Conservation (phyloP, 768 basidiomycete genomes). For the Podaxis sp. region DNA sequence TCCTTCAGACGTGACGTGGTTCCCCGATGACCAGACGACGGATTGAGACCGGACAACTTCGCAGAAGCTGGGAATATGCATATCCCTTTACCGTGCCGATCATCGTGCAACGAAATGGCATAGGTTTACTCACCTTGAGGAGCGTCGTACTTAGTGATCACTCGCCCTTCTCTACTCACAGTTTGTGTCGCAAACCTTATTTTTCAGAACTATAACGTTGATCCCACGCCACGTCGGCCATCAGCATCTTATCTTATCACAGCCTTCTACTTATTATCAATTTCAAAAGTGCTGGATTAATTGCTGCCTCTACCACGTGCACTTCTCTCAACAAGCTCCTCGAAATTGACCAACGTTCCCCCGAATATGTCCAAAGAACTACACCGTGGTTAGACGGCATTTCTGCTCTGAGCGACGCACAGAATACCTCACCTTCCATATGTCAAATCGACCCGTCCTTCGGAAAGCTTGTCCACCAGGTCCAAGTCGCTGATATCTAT, state of each 20-base stretch:
- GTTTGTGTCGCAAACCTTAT: conserved; percentile 45
- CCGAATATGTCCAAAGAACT: conserved; percentile 72
- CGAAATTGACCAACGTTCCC: conserved; percentile 60
- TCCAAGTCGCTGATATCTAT: conserved; percentile 79
- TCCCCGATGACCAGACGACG: conserved; percentile 4
- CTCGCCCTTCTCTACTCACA: conserved; percentile 26
- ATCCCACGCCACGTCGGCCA: conserved; percentile 31
- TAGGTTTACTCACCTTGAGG: conserved; percentile 41
- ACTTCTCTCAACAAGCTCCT: conserved; percentile 46
- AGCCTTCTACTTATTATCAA: too few relatives aligned
- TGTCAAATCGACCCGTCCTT: conserved; percentile 84
- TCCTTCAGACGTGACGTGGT: conserved; percentile 9
- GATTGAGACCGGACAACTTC: background rate
- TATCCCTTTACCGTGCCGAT: background rate
- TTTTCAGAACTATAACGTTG: conserved; percentile 42
- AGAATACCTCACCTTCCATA: conserved; percentile 65
- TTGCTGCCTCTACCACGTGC: background rate
- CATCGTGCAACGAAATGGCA: conserved; percentile 18
- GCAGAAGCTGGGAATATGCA: background rate
- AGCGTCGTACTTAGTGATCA: conserved; percentile 40
- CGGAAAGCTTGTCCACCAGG: conserved; percentile 76
- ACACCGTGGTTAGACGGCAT: background rate
- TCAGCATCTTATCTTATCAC: conserved; percentile 31
- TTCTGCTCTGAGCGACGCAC: background rate
- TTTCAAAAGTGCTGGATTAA: background rate